A percentile compares a stretch with the other conserved stretches of the same genome.
Conservation (phyloP, 768 basidiomycete species). For the Agaricus blazei region DNA sequence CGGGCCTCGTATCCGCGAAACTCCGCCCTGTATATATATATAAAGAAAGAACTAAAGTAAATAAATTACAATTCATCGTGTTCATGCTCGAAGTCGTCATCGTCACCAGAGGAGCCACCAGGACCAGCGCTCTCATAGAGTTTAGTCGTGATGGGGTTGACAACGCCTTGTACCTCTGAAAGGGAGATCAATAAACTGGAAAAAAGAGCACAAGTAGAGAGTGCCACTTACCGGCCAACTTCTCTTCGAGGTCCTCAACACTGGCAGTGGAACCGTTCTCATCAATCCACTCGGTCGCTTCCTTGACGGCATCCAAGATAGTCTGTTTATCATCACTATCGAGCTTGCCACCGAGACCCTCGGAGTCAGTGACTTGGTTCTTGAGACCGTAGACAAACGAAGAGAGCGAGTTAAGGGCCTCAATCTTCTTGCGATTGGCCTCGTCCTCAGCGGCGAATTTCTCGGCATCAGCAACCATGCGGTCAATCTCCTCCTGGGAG, state of each 20-base stretch:
- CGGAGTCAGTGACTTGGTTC: slow-evolving; percentile 78
- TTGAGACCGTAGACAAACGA: slow-evolving; percentile 85
- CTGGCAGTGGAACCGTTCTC: slow-evolving; percentile 70
- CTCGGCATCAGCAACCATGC: slow-evolving; percentile 94
- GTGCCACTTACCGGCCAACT: slow-evolving; percentile 48
- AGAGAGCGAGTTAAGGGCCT: slow-evolving; percentile 78
- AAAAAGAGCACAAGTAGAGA: background rate
- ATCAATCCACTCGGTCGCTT: slow-evolving; percentile 90
- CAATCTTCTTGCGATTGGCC: slow-evolving; percentile 76
- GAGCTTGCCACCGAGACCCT: slow-evolving; percentile 89
- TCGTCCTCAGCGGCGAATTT: slow-evolving; percentile 82
- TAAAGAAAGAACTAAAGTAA: background rate
- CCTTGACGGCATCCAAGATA: slow-evolving; percentile 77
- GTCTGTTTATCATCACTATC: slow-evolving; percentile 79
- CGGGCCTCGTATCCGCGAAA: slow-evolving; percentile 8
- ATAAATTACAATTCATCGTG: slow-evolving; percentile 43
- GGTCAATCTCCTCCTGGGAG: slow-evolving; percentile 85
- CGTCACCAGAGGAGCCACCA: slow-evolving; percentile 25
- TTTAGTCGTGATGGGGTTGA: slow-evolving; percentile 84
- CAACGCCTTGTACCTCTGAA: slow-evolving; percentile 62
- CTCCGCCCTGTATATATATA: slow-evolving; percentile 1
- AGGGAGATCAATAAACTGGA: slow-evolving; percentile 2
- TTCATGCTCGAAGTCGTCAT: slow-evolving; percentile 35
- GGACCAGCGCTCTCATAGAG: slow-evolving; percentile 45
- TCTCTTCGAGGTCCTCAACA: slow-evolving; percentile 90